Evolutionary conservation across 2,329 filamentous ascomycete genomes (phyloP).

Genomic region (Thielaviopsis ethacetica): DNA sequence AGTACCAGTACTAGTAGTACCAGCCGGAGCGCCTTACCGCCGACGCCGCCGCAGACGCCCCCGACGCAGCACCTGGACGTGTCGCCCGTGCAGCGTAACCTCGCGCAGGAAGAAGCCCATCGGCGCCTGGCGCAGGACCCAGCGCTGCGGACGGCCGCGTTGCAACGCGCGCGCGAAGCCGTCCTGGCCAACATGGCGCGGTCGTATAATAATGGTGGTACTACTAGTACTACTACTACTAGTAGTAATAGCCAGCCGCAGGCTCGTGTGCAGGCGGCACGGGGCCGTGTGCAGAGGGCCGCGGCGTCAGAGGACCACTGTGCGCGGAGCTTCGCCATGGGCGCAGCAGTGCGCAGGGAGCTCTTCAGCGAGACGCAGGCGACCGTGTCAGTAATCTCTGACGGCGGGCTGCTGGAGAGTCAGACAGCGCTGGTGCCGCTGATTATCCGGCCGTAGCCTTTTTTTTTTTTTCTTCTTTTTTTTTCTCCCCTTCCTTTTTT

Average conservation of each 20-base stretch:
- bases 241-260: constrained; percentile 14
- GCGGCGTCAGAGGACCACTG: constrained; percentile 12
- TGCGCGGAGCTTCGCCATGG: constrained; percentile 18
- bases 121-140: constrained; percentile 40
- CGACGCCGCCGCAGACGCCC: neutral
- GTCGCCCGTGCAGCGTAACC: constrained; percentile 40
- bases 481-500: constrained; percentile 6
- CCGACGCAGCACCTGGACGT: constrained; percentile 27
- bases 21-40: too few species aligned
- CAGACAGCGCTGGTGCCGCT: constrained; percentile 39
- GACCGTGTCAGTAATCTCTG: constrained; percentile 21
- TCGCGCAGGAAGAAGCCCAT: constrained; percentile 39
- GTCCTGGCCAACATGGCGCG: constrained; percentile 42
- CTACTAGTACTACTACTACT: neutral
- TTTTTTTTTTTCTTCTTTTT: constrained; percentile 2
- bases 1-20: too few species aligned
- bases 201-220: too few species aligned
- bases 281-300: neutral
- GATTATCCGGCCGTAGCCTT: constrained; percentile 33
- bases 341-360: constrained; percentile 7
- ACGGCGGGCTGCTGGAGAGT: constrained; percentile 33
- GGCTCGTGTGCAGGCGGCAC: too few species aligned
- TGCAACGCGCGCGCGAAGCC: constrained; percentile 42
- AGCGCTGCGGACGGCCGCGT: constrained; percentile 34
- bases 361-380: neutral